A percentile compares a stretch with the other conserved stretches of the same genome.
Evolutionary conservation across 768 basidiomycete genomes (phyloP).

Genomic region (Dacryopinax primogenitus): DNA sequence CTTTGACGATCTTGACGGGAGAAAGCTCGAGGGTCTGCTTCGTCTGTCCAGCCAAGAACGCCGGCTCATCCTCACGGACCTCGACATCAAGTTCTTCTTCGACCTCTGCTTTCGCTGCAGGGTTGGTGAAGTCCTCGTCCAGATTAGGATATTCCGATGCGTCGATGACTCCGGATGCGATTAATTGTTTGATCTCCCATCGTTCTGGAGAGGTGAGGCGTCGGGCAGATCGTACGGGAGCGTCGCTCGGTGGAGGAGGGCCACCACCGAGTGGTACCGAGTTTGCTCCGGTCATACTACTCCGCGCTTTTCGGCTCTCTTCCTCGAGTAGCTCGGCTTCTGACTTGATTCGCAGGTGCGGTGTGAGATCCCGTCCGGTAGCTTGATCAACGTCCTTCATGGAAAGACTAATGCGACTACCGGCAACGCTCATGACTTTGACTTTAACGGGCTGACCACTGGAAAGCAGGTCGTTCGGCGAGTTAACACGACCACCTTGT

Average conservation of each 20-base stretch:
- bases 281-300: conserved; percentile 70
- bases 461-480: conserved; percentile 73
- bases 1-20: conserved; percentile 96
- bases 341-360: conserved; percentile 86
- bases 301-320: conserved; percentile 49
- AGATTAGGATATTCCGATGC: conserved; percentile 90
- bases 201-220: conserved; percentile 90
- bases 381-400: conserved; percentile 97
- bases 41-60: conserved; percentile 92
- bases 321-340: conserved; percentile 81
- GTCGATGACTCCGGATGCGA: conserved; percentile 83
- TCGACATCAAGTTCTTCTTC: conserved; percentile 98
- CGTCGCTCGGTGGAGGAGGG: conserved; percentile 28
- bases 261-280: conserved; percentile 59
- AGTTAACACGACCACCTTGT: conserved; percentile 67
- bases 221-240: conserved; percentile 63
- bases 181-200: conserved; percentile 99
- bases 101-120: conserved; percentile 66
- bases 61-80: conserved; percentile 89
- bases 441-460: conserved; percentile 82
- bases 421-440: conserved; percentile 90
- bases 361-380: conserved; percentile 81
- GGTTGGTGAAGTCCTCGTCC: conserved; percentile 71
- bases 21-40: conserved; percentile 90
- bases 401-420: conserved; percentile 67